These are phyloP conservation scores for Penicillium steckii DNA, from an alignment of 495 filamentous ascomycete genomes.

Conservation along the genomic window DNA sequence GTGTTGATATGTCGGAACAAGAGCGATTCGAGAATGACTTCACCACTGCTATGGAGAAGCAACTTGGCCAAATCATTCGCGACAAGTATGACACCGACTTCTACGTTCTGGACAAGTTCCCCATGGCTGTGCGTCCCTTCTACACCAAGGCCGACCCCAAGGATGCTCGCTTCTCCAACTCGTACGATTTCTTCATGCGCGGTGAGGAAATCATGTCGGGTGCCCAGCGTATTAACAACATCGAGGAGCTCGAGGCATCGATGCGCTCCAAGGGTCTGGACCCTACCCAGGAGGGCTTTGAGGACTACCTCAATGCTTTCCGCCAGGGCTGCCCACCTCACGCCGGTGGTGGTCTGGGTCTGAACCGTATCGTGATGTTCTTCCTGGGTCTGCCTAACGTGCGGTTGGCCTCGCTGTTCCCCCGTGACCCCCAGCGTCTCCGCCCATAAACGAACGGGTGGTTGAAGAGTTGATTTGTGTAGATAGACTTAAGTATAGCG, in stretches of 20 bases:
- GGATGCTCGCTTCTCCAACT: constrained; percentile 70
- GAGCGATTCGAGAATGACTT: constrained; percentile 71
- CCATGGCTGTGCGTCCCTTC: constrained; percentile 77
- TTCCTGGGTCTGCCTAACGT: constrained; percentile 83
- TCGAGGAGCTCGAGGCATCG: constrained; percentile 63
- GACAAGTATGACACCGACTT: constrained; percentile 87
- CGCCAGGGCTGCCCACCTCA: constrained; percentile 75
- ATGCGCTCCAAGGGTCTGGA: constrained; percentile 74
- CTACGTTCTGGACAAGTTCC: constrained; percentile 95
- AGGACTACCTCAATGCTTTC: constrained; percentile 84
- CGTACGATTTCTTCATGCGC: constrained; percentile 93
- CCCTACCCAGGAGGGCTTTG: constrained; percentile 69
- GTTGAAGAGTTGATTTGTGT: constrained; percentile 16
- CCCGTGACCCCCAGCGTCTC: constrained; percentile 81
- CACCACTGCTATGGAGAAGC: constrained; percentile 82
- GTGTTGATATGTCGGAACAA: constrained; percentile 69
- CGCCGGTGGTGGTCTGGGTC: constrained; percentile 80
- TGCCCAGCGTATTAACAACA: constrained; percentile 80
- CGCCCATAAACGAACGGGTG: constrained; percentile 60
- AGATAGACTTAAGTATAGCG: constrained; percentile 15
- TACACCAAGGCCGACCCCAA: constrained; percentile 79
- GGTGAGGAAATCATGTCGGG: constrained; percentile 88
- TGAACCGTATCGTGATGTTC: constrained; percentile 88
- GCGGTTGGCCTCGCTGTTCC: constrained; percentile 74
- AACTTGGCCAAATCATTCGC: constrained; percentile 79